Evolutionary conservation across 345 rosid genomes (phyloP).

Genomic region (Eucalyptus grandis): DNA sequence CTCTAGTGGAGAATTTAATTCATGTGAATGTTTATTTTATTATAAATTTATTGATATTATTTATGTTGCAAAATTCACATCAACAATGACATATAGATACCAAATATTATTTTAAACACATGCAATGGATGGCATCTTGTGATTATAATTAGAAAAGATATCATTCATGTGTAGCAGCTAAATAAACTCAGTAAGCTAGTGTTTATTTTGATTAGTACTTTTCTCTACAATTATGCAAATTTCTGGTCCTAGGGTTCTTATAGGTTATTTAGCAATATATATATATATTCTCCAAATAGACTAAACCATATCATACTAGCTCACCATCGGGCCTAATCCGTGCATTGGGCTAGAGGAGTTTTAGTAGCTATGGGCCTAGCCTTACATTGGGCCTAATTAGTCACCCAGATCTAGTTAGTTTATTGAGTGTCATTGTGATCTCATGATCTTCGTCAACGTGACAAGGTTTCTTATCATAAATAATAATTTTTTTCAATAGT

Average conservation of each 20-base stretch:
- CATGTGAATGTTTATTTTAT: background rate
- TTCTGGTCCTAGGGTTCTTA: background rate
- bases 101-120: no score
- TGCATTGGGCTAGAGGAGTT: background rate
- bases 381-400: background rate
- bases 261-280: no score
- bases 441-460: no score
- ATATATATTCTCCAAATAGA: background rate
- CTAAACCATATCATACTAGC: background rate
- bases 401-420: fast-evolving
- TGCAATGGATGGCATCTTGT: background rate
- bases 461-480: no score
- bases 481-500: no score
- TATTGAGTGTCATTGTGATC: no score
- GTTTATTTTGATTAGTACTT: background rate
- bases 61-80: background rate
- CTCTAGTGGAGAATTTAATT: background rate
- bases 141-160: fast-evolving
- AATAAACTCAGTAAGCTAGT: background rate
- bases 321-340: background rate
- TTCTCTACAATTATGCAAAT: background rate
- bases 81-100: background rate
- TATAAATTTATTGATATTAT: no score
- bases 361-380: background rate
- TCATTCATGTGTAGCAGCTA: background rate